Conservation (phyloP, 139 green algal genomes). For the Picochlorum sp. region DNA sequence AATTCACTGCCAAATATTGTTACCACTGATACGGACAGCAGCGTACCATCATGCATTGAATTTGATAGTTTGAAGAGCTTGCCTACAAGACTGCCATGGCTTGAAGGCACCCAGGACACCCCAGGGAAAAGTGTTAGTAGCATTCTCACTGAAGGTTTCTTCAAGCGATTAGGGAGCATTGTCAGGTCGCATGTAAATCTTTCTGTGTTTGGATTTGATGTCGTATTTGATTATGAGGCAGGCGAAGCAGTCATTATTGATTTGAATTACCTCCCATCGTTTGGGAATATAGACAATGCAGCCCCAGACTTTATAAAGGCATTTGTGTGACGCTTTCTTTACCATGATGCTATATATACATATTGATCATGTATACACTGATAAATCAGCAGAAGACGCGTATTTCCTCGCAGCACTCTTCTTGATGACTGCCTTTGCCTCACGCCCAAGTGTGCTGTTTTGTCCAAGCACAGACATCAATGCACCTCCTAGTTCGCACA, state of each 20-base stretch:
- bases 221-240: constrained; percentile 33
- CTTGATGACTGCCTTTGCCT: background rate
- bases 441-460: background rate
- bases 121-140: background rate
- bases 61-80: constrained; percentile 61
- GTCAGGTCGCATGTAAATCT: constrained; percentile 42
- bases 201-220: constrained; percentile 65
- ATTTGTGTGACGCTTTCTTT: constrained; percentile 2
- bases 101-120: constrained; percentile 1
- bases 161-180: constrained; percentile 28
- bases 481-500: background rate
- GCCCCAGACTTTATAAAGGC: constrained; percentile 10
- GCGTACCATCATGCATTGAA: constrained; percentile 20
- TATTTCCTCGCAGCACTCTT: background rate
- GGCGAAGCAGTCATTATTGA: constrained; percentile 45
- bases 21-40: background rate
- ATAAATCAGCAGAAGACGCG: constrained; percentile 1
- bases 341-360: too few species aligned
- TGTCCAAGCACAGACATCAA: background rate
- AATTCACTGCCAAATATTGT: constrained; percentile 33
- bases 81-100: constrained; percentile 39
- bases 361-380: constrained; percentile 5
- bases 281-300: constrained; percentile 33
- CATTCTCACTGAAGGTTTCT: constrained; percentile 12
- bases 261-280: constrained; percentile 71